These are phyloP conservation scores for Metschnikowia lachancei DNA, from an alignment of 805 yeast genomes.

Conservation along the genomic window DNA sequence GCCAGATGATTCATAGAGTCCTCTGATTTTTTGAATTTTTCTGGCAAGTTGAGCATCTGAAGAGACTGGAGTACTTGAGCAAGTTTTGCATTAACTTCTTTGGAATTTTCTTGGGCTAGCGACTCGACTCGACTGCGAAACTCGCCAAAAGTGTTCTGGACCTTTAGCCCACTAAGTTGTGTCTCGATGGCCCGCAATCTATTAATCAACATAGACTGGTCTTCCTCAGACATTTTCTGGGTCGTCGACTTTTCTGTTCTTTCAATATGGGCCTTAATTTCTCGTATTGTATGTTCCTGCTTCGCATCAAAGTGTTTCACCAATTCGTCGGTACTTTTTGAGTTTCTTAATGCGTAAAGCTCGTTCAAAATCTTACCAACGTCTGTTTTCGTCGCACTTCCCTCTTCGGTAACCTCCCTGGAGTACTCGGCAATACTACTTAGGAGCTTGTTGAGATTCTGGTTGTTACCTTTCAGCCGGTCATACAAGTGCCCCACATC, in stretches of 20 bases:
- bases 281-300: conserved; percentile 1
- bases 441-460: conserved; percentile 34
- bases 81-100: conserved; percentile 9
- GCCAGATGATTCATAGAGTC: not conserved
- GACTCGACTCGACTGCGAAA: conserved; percentile 10
- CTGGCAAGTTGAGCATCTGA: conserved; percentile 1
- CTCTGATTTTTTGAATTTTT: not conserved
- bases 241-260: not conserved
- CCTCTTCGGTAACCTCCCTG: conserved; percentile 35
- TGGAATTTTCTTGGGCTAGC: conserved; percentile 10
- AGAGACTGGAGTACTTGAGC: conserved; percentile 9
- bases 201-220: not conserved
- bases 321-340: not conserved
- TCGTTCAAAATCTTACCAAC: conserved; percentile 22
- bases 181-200: conserved; percentile 10
- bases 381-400: conserved; percentile 35
- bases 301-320: not conserved
- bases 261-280: not conserved
- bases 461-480: conserved; percentile 41
- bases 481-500: conserved; percentile 39
- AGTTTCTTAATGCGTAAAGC: conserved; percentile 16
- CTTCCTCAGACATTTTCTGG: not conserved
- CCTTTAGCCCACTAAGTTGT: conserved; percentile 7
- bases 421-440: conserved; percentile 35
- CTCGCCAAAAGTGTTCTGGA: conserved; percentile 10